Base-by-base conservation (phyloP, 2,329 filamentous ascomycete genomes). In the Kalaharituber pfeilii region DNA sequence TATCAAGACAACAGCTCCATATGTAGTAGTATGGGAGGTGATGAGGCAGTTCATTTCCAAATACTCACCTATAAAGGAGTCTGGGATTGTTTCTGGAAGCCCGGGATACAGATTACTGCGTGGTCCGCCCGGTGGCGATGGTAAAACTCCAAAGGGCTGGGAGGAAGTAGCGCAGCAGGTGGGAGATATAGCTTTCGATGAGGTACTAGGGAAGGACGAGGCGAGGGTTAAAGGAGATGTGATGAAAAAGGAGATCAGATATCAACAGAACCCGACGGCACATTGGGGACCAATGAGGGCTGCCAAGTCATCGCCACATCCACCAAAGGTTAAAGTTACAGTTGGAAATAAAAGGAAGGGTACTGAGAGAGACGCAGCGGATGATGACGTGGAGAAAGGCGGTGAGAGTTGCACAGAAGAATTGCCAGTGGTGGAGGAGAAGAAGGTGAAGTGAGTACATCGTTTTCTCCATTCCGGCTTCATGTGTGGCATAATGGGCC, bases 1-100 rank as follows among this genome's bases (percentile, higher is more conserved):
- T 64, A 80, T 96, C 68, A 94, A 93, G 71, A 96, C 91, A 0
- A 80, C 96, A 68, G 91, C 91, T 13, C 85, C 88, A 0, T 98
- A 87, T 87, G 73, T 73, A 3, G 80, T 86, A 0, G 77, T 98
- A 49, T 96, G 91, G 88, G 84, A 93, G 66, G 73, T 96, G 26
- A 91, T 96, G 79, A 77, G 85, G 25, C 87, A 94, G 69, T 98
- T 87, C 86, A 22, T 47, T 22, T 15, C 15, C n/a, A 47, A 13
- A 22, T 47, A 47, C 24, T 15, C 42, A 5, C 42, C 42, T 47
- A 22, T 47, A 3, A 47, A 47, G 22, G 5, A 13, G 5, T 15
- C 13, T 5, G 11, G 15, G 5, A 5, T 47, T 5, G 13, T 13
- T 6, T 3, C 18, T 3, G 25, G 22, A 13, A 22, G 42, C 3